Evolutionary conservation across 2,329 filamentous ascomycete species (phyloP).

Genomic region (Ilyonectria sp.): DNA sequence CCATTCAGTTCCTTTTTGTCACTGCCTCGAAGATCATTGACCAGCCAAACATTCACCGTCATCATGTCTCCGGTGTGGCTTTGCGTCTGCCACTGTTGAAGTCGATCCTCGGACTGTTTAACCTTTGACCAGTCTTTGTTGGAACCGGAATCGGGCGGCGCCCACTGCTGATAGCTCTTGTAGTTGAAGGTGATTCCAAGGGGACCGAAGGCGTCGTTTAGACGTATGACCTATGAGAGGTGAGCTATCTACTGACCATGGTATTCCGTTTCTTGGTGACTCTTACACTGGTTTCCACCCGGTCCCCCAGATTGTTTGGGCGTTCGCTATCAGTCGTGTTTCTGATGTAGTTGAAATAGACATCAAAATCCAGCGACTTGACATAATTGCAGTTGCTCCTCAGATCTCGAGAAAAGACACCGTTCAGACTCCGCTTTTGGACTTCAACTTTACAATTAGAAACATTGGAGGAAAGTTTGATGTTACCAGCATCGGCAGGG

Average conservation of each 20-base stretch:
- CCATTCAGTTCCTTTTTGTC: constrained; percentile 21
- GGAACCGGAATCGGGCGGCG: constrained; percentile 14
- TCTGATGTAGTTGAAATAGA: constrained; percentile 27
- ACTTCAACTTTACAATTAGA: constrained; percentile 22
- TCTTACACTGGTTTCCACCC: constrained; percentile 17
- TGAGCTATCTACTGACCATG: not conserved
- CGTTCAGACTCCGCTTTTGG: constrained; percentile 14
- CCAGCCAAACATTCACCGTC: constrained; percentile 29
- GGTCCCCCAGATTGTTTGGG: constrained; percentile 8
- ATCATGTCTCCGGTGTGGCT: constrained; percentile 19
- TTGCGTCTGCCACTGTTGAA: constrained; percentile 22
- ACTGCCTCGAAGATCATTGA: constrained; percentile 18
- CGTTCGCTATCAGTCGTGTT: constrained; percentile 8
- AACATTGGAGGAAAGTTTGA: constrained; percentile 21
- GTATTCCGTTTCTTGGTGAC: not conserved
- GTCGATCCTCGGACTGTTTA: constrained; percentile 5
- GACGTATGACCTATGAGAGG: constrained; percentile 4
- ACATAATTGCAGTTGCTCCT: constrained; percentile 16
- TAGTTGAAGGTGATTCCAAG: constrained; percentile 20
- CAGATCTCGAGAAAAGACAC: constrained; percentile 7
- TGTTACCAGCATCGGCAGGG: constrained; percentile 4
- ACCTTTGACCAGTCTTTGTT: constrained; percentile 29
- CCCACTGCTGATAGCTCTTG: constrained; percentile 20
- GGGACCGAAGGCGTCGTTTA: constrained; percentile 16
- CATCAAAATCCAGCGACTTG: constrained; percentile 24